Conservation (phyloP, 805 yeast species). For the Teunomyces kruisii region DNA sequence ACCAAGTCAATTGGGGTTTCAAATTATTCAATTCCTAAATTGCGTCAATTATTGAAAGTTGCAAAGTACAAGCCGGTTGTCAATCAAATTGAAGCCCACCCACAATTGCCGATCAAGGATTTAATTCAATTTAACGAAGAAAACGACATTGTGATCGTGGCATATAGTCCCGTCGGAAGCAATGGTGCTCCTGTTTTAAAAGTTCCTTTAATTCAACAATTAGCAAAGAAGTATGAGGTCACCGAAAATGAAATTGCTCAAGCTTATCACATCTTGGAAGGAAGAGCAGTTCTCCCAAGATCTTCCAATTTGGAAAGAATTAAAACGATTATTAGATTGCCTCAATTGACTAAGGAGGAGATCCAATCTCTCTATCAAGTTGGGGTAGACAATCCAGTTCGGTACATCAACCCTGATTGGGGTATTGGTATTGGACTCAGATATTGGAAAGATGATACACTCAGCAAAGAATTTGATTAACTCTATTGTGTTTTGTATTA, state of each 20-base stretch:
- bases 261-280: constrained; percentile 62
- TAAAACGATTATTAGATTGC: constrained; percentile 31
- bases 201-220: constrained; percentile 45
- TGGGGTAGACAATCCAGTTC: constrained; percentile 28
- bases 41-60: constrained; percentile 33
- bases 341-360: constrained; percentile 39
- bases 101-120: constrained; percentile 38
- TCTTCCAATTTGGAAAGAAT: constrained; percentile 69
- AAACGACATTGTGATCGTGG: constrained; percentile 44
- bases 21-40: constrained; percentile 39
- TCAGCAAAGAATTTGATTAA: constrained; percentile 4
- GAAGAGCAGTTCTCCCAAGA: constrained; percentile 65
- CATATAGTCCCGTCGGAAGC: constrained; percentile 66
- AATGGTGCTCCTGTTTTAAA: constrained; percentile 63
- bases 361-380: constrained; percentile 28
- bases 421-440: constrained; percentile 37
- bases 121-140: constrained; percentile 37
- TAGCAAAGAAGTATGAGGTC: constrained; percentile 58
- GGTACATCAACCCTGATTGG: constrained; percentile 35
- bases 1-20: constrained; percentile 59
- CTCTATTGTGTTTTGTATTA: not conserved
- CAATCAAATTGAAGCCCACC: constrained; percentile 48
- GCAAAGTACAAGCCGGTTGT: constrained; percentile 49
- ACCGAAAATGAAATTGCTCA: constrained; percentile 56
- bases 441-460: constrained; percentile 36